Evolutionary conservation across 1,284 basidiomycete species (phyloP).

Genomic region (Ustilago lituana): DNA sequence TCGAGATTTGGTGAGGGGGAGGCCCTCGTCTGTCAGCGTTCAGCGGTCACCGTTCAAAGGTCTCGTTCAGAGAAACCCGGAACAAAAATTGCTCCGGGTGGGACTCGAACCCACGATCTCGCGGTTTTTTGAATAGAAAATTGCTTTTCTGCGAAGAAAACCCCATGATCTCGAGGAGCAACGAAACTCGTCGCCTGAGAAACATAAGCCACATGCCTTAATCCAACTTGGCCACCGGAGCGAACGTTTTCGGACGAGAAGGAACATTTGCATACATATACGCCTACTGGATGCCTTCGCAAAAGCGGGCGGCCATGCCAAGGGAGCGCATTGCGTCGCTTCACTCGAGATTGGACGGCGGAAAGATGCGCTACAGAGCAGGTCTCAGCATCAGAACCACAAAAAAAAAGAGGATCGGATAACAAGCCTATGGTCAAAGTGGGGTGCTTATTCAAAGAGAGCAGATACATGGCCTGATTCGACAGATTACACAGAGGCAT

Average conservation of each 20-base stretch:
- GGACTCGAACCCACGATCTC: slow-evolving; percentile 56
- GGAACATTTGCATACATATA: slow-evolving; percentile 8
- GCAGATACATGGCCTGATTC: neutral
- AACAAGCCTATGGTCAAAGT: too few relatives aligned
- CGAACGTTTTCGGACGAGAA: slow-evolving; percentile 45
- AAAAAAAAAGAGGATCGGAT: too few relatives aligned
- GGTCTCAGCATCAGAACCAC: too few relatives aligned
- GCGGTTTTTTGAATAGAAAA: slow-evolving; percentile 32
- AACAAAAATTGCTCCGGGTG: slow-evolving; percentile 38
- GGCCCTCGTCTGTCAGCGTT: too few relatives aligned
- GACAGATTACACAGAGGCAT: neutral
- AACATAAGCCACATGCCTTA: slow-evolving; percentile 54
- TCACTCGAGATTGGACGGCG: too few relatives aligned
- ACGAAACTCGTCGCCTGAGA: slow-evolving; percentile 13
- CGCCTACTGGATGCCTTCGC: too few relatives aligned
- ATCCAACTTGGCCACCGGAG: slow-evolving; percentile 53
- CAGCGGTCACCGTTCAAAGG: too few relatives aligned
- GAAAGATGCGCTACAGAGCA: too few relatives aligned
- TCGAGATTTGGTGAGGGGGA: too few relatives aligned
- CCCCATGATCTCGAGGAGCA: slow-evolving; percentile 27
- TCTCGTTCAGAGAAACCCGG: too few relatives aligned
- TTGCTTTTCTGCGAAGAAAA: slow-evolving; percentile 28
- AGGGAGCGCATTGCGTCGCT: too few relatives aligned
- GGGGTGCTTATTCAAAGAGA: neutral
- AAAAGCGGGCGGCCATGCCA: too few relatives aligned